phyloP scores from a whole-genome alignment of 495 filamentous ascomycete genomes.

The Trichocladium uniseriatum region DNA sequence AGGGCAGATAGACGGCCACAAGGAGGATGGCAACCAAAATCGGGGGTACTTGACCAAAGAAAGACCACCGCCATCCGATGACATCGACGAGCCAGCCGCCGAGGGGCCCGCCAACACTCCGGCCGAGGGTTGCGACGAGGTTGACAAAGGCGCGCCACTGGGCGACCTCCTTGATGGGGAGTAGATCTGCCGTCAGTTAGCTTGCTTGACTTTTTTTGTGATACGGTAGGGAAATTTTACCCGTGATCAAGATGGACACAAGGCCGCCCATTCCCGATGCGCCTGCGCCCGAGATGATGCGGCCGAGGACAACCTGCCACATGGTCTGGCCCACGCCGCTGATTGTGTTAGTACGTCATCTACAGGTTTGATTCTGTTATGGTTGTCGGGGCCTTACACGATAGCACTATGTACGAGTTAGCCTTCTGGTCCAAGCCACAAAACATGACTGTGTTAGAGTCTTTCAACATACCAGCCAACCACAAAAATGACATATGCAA shows the following conservation, averaged over 20 bases:
- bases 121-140: constrained; percentile 51
- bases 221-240: too few species aligned
- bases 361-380: too few species aligned
- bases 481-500: constrained; percentile 35
- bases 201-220: too few species aligned
- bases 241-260: constrained; percentile 54
- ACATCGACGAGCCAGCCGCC: constrained; percentile 57
- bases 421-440: too few species aligned
- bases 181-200: too few species aligned
- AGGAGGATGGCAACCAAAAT: constrained; percentile 46
- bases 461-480: constrained; percentile 39
- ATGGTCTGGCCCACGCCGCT: constrained; percentile 46
- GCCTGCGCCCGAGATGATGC: constrained; percentile 50
- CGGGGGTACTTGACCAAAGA: constrained; percentile 50
- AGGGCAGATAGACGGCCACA: constrained; percentile 37
- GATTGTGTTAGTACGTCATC: background rate
- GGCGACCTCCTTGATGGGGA: constrained; percentile 58
- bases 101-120: constrained; percentile 54
- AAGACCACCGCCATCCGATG: constrained; percentile 62
- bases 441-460: too few species aligned
- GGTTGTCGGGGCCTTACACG: constrained; percentile 23
- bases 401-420: constrained; percentile 22
- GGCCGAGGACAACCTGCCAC: constrained; percentile 47
- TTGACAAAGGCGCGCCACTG: constrained; percentile 60
- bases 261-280: constrained; percentile 49